Evolutionary conservation across 2,329 filamentous ascomycete species (phyloP).

Genomic region (Penicillium janthinellum): DNA sequence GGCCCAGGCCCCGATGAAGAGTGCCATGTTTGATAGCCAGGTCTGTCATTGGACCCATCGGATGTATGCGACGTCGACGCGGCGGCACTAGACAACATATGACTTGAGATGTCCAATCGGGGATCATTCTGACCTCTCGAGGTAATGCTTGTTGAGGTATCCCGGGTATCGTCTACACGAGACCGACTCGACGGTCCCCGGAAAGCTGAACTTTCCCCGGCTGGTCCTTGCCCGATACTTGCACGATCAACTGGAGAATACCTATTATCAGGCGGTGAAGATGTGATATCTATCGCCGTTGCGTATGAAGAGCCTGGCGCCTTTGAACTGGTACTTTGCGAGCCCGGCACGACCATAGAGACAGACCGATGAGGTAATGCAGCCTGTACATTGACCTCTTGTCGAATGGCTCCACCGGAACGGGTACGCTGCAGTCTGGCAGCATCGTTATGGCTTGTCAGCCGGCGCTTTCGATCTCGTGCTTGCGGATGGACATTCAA

Average conservation of each 20-base stretch:
- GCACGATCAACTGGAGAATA: not conserved
- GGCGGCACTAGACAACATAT: not conserved
- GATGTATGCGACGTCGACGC: not conserved
- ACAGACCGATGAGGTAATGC: slow-evolving; percentile 30
- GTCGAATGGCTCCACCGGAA: slow-evolving; percentile 7
- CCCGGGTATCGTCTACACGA: not conserved
- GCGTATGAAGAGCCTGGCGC: slow-evolving; percentile 34
- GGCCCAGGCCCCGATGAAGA: not conserved
- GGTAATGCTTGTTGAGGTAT: not conserved
- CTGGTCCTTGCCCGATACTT: not conserved
- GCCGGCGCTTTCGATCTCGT: slow-evolving; percentile 45
- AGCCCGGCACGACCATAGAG: slow-evolving; percentile 21
- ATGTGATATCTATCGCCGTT: slow-evolving; percentile 38
- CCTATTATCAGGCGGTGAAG: slow-evolving; percentile 29
- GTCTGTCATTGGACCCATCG: not conserved
- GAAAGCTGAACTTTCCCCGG: not conserved
- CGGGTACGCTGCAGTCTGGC: slow-evolving; percentile 17
- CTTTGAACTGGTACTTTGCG: slow-evolving; percentile 14
- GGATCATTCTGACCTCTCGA: not conserved
- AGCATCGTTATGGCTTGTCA: slow-evolving; percentile 41
- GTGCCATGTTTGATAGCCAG: not conserved
- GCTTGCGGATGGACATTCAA: not conserved
- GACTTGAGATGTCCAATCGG: not conserved
- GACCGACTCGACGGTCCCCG: not conserved
- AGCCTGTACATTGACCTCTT: slow-evolving; percentile 4